phyloP scores from a whole-genome alignment of 208 protist species.

The Crithidia expoeki region DNA sequence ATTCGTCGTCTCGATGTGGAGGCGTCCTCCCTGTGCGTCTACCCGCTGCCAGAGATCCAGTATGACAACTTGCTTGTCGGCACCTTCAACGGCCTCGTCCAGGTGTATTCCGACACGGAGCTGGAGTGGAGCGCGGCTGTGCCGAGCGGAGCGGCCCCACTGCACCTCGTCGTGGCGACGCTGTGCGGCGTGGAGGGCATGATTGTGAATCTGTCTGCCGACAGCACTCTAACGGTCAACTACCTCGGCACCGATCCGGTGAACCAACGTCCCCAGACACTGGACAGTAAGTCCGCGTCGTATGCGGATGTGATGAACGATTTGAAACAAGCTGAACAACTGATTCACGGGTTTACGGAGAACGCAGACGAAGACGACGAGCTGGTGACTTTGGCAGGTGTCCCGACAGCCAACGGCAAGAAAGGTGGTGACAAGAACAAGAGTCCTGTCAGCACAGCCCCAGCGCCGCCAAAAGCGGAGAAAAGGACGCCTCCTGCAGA shows the following conservation, averaged over 20 bases:
- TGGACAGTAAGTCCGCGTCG: conserved; percentile 74
- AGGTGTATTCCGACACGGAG: conserved; percentile 84
- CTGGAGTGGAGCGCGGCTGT: conserved; percentile 91
- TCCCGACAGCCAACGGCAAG: neutral
- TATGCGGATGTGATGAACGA: conserved; percentile 90
- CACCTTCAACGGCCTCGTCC: conserved; percentile 61
- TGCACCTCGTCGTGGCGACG: conserved; percentile 58
- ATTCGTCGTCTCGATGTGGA: conserved; percentile 81
- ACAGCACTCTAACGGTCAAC: conserved; percentile 71
- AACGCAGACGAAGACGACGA: conserved; percentile 17
- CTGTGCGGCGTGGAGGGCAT: conserved; percentile 79
- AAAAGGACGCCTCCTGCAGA: neutral
- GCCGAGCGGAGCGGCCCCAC: conserved; percentile 38
- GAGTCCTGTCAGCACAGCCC: neutral
- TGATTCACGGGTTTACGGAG: conserved; percentile 53
- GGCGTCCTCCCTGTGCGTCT: conserved; percentile 54
- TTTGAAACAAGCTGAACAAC: conserved; percentile 64
- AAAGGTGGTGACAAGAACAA: neutral
- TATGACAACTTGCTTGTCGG: conserved; percentile 89
- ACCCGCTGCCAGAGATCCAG: conserved; percentile 50
- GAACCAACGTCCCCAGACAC: conserved; percentile 60
- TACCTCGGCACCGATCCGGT: conserved; percentile 95
- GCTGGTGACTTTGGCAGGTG: neutral
- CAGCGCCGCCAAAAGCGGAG: neutral
- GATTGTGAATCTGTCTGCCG: conserved; percentile 71